These are phyloP conservation scores for Saksenaea oblongispora DNA, from an alignment of 371 early-diverging fungal genomes.

Conservation along the genomic window DNA sequence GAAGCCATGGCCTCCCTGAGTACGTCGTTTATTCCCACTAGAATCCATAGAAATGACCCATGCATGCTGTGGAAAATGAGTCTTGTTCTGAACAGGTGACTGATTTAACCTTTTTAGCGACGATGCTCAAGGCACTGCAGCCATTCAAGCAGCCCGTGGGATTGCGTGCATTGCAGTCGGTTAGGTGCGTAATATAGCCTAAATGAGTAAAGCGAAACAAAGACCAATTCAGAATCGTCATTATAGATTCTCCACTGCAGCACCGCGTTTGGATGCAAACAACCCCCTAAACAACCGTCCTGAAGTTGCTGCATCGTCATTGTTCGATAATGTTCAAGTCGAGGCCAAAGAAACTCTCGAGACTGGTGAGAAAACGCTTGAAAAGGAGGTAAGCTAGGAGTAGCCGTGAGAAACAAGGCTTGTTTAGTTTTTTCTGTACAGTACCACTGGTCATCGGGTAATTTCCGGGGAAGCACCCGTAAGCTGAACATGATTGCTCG, in stretches of 20 bases:
- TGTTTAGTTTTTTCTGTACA: slow-evolving; percentile 24
- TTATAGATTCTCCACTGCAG: slow-evolving; percentile 28
- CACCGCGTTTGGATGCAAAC: slow-evolving; percentile 4
- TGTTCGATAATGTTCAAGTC: slow-evolving; percentile 55
- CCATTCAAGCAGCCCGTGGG: slow-evolving; percentile 1
- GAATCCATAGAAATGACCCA: not conserved
- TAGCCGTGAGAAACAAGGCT: not conserved
- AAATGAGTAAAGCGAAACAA: not conserved
- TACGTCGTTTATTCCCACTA: too few relatives aligned
- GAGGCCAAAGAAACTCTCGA: slow-evolving; percentile 43
- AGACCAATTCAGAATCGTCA: not conserved
- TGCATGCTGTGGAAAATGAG: not conserved
- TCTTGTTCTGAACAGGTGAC: not conserved
- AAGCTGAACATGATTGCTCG: slow-evolving; percentile 88
- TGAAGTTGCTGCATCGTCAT: slow-evolving; percentile 57
- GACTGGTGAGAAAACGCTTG: slow-evolving; percentile 34
- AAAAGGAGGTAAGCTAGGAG: slow-evolving; percentile 44
- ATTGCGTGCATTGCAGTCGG: not conserved
- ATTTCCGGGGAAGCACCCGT: slow-evolving; percentile 76
- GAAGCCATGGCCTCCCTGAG: too few relatives aligned
- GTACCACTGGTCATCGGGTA: slow-evolving; percentile 70
- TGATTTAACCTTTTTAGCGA: not conserved
- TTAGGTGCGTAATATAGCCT: not conserved
- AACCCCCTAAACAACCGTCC: slow-evolving; percentile 39
- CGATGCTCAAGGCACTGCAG: not conserved